Percentiles rank a stretch among this genome's conserved stretches.
Evolutionary conservation across 352 stramenopile genomes (phyloP).

Genomic region (Globisporangium iwayamae): DNA sequence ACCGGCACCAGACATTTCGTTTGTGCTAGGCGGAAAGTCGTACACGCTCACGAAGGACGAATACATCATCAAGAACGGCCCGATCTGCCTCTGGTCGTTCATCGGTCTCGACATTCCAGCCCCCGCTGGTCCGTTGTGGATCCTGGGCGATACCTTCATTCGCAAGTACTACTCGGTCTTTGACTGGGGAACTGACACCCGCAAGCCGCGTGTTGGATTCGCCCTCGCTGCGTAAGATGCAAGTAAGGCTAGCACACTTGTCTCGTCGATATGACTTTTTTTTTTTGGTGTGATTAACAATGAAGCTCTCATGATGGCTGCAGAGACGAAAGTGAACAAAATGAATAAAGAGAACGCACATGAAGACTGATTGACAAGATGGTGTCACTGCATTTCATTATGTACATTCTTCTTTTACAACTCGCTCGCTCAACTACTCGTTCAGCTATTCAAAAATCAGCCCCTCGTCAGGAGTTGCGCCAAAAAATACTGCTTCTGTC

Average conservation of each 20-base stretch:
- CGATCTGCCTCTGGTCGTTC: conserved; percentile 19
- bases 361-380: too few species aligned
- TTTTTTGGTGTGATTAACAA: too few species aligned
- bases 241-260: too few species aligned
- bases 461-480: too few species aligned
- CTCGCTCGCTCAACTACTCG: too few species aligned
- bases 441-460: too few species aligned
- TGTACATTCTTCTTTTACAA: too few species aligned
- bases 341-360: too few species aligned
- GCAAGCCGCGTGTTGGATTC: conserved; percentile 74
- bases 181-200: conserved; percentile 59
- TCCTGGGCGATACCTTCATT: conserved; percentile 92
- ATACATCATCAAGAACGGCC: conserved; percentile 81
- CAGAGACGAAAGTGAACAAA: too few species aligned
- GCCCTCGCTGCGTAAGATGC: conserved; percentile 37
- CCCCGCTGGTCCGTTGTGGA: conserved; percentile 4
- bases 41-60: conserved; percentile 87
- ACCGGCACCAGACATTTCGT: conserved; percentile 84
- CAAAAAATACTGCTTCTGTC: background rate
- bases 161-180: conserved; percentile 92
- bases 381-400: too few species aligned
- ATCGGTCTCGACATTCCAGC: conserved; percentile 13
- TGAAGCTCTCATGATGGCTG: too few species aligned
- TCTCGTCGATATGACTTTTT: too few species aligned
- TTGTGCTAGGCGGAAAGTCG: conserved; percentile 80